Evolutionary conservation across 1,139 yeast genomes (phyloP), one percentile per base, ranked within the genome.

Genomic region (Eremothecium coryli): DNA sequence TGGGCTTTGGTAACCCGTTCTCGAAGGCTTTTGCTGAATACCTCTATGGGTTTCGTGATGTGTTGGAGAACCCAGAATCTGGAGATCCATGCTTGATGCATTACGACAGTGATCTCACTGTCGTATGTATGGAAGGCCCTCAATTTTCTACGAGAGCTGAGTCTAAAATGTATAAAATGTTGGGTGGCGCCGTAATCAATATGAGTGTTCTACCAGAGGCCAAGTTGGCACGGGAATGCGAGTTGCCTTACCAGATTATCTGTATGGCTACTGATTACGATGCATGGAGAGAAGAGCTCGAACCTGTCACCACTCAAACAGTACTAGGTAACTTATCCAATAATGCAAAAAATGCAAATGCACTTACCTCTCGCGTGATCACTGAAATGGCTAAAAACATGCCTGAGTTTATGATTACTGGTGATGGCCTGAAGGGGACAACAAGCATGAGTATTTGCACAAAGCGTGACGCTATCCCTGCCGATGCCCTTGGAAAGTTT

Each of bases 191-290:
- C 24, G 93, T 90, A 35, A 90, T 93, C 60, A 90, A 90, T 65
- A 90, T 90, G 98, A 80, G 94, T 36, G 93, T 85, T 38, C 63
- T 90, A 38, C 99, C 99, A 17, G 99, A 90, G 63, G 81, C 95
- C 26, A 93, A 90, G 61, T 71, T 90, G 47, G 98, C 98, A 8
- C 76, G 93, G 55, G 99, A 90, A 63, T 96, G 97, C 23, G 99
- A 90, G 61, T 80, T 90, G 45, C 72, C 94, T 23, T 90, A 93
- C 62, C 97, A 88, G 61, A 90, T 90, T 96, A 73, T 90, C 44
- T 90, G 99, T 64, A 93, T 90, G 98, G 81, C 95, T 2, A 90
- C 98, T 12, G 98, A 93, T 61, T 90, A 93, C 61, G 98, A 90
- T 57, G 94, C 98, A 15, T 90, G 98, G 98, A 82, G 86, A 55